Evolutionary conservation across 257 asterid genomes (phyloP).

Genomic region (Plantago elongata): DNA sequence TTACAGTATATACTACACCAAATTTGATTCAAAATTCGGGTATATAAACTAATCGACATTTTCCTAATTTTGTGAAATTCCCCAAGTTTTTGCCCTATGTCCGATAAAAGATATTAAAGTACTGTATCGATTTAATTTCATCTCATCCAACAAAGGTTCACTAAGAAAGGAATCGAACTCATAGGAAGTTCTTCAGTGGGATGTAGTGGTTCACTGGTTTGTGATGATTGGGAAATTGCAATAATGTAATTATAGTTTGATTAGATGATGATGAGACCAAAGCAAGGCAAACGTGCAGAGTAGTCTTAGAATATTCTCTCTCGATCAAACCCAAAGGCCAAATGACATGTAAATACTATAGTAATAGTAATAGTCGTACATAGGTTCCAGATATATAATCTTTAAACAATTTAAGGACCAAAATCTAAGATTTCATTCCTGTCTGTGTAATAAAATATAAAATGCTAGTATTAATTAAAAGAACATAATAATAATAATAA

Average conservation of each 20-base stretch:
- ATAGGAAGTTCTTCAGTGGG: no score
- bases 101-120: no score
- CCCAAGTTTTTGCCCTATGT: no score
- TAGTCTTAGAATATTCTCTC: conserved; percentile 18
- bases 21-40: no score
- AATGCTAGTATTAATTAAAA: no score
- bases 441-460: neutral
- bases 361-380: conserved; percentile 15
- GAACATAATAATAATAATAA: neutral
- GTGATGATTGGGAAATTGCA: neutral
- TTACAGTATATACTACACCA: no score
- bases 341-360: conserved; percentile 16
- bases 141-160: no score
- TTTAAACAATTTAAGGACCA: conserved; percentile 1
- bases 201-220: no score
- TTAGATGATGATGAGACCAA: neutral
- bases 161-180: no score
- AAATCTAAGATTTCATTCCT: conserved; percentile 19
- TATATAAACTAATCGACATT: no score
- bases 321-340: neutral
- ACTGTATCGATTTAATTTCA: no score
- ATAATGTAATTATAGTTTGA: conserved; percentile 5
- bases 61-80: no score
- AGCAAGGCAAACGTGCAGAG: conserved; percentile 28
- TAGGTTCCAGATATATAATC: conserved; percentile 4